Base-by-base conservation (phyloP, 805 yeast genomes). In the Candida montana region DNA sequence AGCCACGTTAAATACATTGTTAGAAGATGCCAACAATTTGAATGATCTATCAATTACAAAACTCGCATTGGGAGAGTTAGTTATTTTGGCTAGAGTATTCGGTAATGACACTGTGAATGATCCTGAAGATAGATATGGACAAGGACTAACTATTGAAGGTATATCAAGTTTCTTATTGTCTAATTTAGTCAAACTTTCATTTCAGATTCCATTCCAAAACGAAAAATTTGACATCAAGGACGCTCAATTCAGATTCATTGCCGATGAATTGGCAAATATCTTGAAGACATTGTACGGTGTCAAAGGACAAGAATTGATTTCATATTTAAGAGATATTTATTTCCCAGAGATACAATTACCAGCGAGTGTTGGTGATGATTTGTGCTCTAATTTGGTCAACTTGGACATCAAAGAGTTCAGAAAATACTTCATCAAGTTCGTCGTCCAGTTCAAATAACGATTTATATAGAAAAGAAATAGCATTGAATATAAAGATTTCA, bases 121-220 rank as follows among this genome's bases (percentile, higher is more conserved):
- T 51, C 58, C 71, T 7, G 69, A 71, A 20, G 91, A 85, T 56
- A 69, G 59, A 21, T 63, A 69, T 34, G 73, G 75, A 19, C 69
- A 72, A 31, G 61, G 53, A 7, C 60, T 70, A 31, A 65, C 72
- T 20, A 64, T 85, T 37, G 90, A 83, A 15, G 86, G 93, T 7
- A 75, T 86, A 37, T 82, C 83, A 42, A 79, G 76, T 33, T 76
- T 77, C 54, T 71, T 90, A 44, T 76, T 86, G 61, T 77, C 80
- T 38, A 81, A 80, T 49, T 69, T 79, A 21, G 73, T 89, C 4
- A 74, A 81, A 37, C 64, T 86, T 41, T 71, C 81, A 28, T 84
- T 88, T 66, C 90, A 87, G 59, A 67, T 88, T 36, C 87, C 95
- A n/a, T 81, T 86, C 58, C 80, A 83, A 51, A 74, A 80, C 28